phyloP scores from a whole-genome alignment of 1,284 basidiomycete genomes.

The Tylopilus sp. region DNA sequence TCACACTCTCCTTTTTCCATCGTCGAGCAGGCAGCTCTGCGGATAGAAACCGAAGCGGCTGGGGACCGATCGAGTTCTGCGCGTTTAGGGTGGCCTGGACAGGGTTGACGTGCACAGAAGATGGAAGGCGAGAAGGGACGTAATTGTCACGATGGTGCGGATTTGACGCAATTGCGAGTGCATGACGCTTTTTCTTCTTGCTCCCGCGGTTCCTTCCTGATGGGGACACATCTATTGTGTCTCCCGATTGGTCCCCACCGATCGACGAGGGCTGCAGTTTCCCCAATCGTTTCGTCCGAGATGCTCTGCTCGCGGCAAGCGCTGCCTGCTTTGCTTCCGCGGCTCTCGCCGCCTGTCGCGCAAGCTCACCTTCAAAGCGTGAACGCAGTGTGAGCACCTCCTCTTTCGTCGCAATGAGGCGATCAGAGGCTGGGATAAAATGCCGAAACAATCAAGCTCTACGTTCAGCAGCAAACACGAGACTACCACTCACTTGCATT shows the following conservation, averaged over 20 bases:
- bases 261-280: constrained; percentile 34
- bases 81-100: constrained; percentile 39
- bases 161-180: constrained; percentile 82
- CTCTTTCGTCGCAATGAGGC: constrained; percentile 59
- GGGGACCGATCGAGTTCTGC: constrained; percentile 52
- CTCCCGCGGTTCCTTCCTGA: constrained; percentile 39
- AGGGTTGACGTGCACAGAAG: constrained; percentile 44
- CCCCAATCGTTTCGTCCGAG: constrained; percentile 40
- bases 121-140: constrained; percentile 72
- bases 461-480: constrained; percentile 24
- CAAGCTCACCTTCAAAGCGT: constrained; percentile 68
- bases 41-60: constrained; percentile 61
- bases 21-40: constrained; percentile 60
- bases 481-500: constrained; percentile 62
- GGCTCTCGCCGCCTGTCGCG: constrained; percentile 55
- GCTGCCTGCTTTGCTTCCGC: constrained; percentile 42
- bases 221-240: constrained; percentile 39
- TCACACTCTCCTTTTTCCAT: constrained; percentile 26
- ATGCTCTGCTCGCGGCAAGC: constrained; percentile 20
- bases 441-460: constrained; percentile 24
- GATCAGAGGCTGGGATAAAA: constrained; percentile 56
- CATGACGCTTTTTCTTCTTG: constrained; percentile 88
- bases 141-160: constrained; percentile 89
- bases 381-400: constrained; percentile 61
- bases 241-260: constrained; percentile 34